These are phyloP conservation scores for Lecanicillium sp. DNA, from an alignment of 2,329 filamentous ascomycete genomes.

Conservation along the genomic window DNA sequence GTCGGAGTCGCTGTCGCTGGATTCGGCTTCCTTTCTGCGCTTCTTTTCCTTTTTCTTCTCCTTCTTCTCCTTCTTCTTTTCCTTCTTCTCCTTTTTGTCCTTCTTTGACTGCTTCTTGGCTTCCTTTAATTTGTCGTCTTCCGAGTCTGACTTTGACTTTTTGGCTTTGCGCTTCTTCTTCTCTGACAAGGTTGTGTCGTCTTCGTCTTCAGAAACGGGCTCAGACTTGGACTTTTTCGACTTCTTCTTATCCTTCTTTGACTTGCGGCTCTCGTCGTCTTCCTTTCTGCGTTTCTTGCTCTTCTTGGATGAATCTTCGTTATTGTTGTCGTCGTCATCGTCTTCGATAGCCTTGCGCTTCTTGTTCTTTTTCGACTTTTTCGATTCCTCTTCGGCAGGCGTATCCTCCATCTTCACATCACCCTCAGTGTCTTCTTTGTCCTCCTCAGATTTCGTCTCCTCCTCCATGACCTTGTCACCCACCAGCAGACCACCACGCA, in stretches of 20 bases:
- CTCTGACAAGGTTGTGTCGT: slow-evolving; percentile 13
- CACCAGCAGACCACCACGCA: slow-evolving; percentile 68
- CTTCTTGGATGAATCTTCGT: slow-evolving; percentile 22
- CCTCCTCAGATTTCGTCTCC: slow-evolving; percentile 14
- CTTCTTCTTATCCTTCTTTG: slow-evolving; percentile 35
- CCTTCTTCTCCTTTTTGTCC: slow-evolving; percentile 19
- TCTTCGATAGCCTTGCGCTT: background rate
- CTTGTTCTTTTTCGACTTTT: slow-evolving; percentile 26
- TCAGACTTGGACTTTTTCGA: slow-evolving; percentile 20
- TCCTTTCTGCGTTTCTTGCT: too few species aligned
- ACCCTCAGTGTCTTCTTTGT: slow-evolving; percentile 12
- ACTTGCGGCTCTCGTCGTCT: slow-evolving; percentile 6
- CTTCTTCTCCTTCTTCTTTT: slow-evolving; percentile 24
- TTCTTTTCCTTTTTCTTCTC: slow-evolving; percentile 15
- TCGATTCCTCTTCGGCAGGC: slow-evolving; percentile 7
- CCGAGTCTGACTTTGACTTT: slow-evolving; percentile 28
- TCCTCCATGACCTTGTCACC: slow-evolving; percentile 45
- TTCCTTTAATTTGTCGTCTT: slow-evolving; percentile 17
- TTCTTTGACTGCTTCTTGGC: slow-evolving; percentile 12
- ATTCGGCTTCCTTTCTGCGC: slow-evolving; percentile 16
- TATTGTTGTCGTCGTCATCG: background rate
- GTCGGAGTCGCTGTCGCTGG: slow-evolving; percentile 15
- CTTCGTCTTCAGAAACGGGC: slow-evolving; percentile 15
- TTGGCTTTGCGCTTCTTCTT: slow-evolving; percentile 31
- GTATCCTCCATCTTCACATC: slow-evolving; percentile 15